Base-by-base conservation (phyloP, 805 yeast species). In the Barnettozyma vustinii region DNA sequence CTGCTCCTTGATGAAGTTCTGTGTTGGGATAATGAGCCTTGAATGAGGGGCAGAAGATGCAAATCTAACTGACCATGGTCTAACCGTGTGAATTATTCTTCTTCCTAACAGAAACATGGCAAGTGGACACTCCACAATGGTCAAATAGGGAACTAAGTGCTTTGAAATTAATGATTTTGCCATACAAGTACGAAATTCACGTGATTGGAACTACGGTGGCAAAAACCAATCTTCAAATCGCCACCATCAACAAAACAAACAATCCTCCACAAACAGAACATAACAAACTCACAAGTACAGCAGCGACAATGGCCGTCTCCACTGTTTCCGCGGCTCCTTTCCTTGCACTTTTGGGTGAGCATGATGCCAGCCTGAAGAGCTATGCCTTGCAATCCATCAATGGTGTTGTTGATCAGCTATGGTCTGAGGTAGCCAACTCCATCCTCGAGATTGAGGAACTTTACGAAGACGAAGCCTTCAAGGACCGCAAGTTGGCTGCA, bases 371-470 rank as follows among this genome's bases (percentile, higher is more conserved):
- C 46, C 79, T 94, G 56, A 91, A 89, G 66, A 74, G 84, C 33
- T 87, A 88, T 64, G 99, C 98, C 18, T 76, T 94, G 62, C 73
- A 83, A 49, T 83, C 96, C 18, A 79, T 94, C 56, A 87, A 90
- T 64, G 77, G 72, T 25, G 78, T 86, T 45, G 97, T 89, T 45
- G 96, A 90, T 70, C 91, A 88, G 67, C 76, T 89, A 51, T 94
- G 99, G 99, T 89, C 99, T 3, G 98, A 94, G 72, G 87, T 94
- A 50, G 96, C 99, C 50, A 94, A 94, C 69, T 83, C 79, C 61
- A 80, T 94, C 52, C 74, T 87, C 26, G 90, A 87, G 48, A 86
- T 94, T 60, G 99, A 94, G 70, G 96, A 89, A 55, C 73, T 94
- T 47, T 90, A 84, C 61, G 98, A 94, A 69, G 96, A 92, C 65